Evolutionary conservation across 2,329 filamentous ascomycete species (phyloP), one percentile per base, ranked within the genome.

Genomic region (Monilinia fructicola): DNA sequence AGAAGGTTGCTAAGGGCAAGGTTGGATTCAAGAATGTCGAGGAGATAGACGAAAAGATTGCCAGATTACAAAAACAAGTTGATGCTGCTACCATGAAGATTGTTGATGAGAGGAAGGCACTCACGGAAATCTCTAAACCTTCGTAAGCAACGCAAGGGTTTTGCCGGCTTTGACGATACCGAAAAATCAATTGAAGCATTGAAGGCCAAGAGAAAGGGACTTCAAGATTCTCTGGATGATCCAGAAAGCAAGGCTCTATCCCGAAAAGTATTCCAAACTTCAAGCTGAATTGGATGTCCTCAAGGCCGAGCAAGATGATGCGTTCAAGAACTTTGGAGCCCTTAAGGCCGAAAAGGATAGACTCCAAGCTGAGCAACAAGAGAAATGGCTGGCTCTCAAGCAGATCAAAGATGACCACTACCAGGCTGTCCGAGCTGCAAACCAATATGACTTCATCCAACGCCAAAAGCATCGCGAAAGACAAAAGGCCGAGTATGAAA

Each of bases 71-170:
- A 72, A 89, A 89, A 79, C 86, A 94, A 78, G 93, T 98, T 73
- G 91, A 96, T 78, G 86, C 88, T 46, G 94, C 94, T 71, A 90
- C 86, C 78, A 93, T 99, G 90, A 96, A 93, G 81, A 83, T 99
- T 62, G 95, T 98, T 14, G 95, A 99, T 74, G 95, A 98, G 86
- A 96, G 92, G 84, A 98, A 97, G 85, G 89, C 92, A 11, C 84
- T 98, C 26, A 81, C 85, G 61, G 92, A 97, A 74, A 89, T 97
- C 74, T 91, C 90, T n/a, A 59, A 89, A 82, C 77, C 82, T 98
- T 72, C 89, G 90, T 79, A 96, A 96, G 83, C 86, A 90, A 76
- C 91, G 91, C 81, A 98, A 97, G 87, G 90, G 87, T 79, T 97
- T 99, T 78, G 87, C 88, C 67, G 86, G 88, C 69, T 90, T 98